Base-by-base conservation (phyloP, 2,329 filamentous ascomycete genomes). In the Blastomyces emzantsi region DNA sequence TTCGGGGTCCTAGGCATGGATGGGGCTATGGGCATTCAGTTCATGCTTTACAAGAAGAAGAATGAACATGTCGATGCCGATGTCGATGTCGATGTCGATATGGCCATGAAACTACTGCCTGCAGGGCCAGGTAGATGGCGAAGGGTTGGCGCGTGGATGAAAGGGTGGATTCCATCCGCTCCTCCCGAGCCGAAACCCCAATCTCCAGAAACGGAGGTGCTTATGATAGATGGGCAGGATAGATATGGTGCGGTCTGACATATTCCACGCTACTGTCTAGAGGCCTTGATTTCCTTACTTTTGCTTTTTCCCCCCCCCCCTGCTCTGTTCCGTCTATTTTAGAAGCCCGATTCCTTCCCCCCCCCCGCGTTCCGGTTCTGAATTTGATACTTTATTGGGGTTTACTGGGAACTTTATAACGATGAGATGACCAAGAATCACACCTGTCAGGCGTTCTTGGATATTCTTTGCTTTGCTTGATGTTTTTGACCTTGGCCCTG, bases 1-100 rank as follows among this genome's bases (percentile, higher is more conserved):
- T 84, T 85, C 1, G 86, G 86, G 9, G 86, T 88, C 1, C 74
- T 89, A 7, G 76, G 80, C 25, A 77, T 88, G 72, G 86, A 89
- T 71, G 85, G 80, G 0, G 82, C 81, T 33, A 82, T 89, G 62
- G 85, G 85, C 0, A 71, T 86, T 45, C 86, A 89, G 66, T 88
- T 88, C 70, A 74, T 82, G 67, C 76, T 83, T 67, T 88, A 85
- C 69, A 83, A 84, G 9, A 79, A 82, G 64, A 66, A 69, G 1
- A 74, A 73, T 28, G 74, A 75, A 52, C 76, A 72, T 64, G 75
- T 79, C 61, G 77, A 81, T 61, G 75, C 82, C 41, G 36, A 39
- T 13, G 9, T 39, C 9, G 30, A 33, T 33, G 30, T 33, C 6
- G 30, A 33, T 33, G 30, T 7, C 30, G 30, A 33, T 7, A 5